Evolutionary conservation across 2,329 filamentous ascomycete genomes (phyloP).

Genomic region (Calonectria hongkongensis): DNA sequence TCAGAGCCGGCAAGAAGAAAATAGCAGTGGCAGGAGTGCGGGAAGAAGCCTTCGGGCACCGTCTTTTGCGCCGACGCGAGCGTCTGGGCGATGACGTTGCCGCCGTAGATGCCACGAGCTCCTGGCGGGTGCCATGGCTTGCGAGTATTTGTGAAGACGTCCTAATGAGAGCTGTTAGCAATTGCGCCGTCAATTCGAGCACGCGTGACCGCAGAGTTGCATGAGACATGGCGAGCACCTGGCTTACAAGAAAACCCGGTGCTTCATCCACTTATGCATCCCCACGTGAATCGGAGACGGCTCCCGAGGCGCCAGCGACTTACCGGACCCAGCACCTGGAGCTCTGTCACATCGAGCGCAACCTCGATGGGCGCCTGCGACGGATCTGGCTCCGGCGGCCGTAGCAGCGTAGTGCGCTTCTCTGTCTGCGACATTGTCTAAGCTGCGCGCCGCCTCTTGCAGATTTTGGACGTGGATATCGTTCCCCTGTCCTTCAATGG

Average conservation of each 20-base stretch:
- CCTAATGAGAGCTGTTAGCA: slow-evolving; percentile 66
- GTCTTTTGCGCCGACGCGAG: slow-evolving; percentile 92
- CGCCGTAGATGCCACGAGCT: slow-evolving; percentile 94
- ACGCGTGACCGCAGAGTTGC: neutral
- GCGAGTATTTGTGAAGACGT: slow-evolving; percentile 96
- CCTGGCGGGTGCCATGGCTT: slow-evolving; percentile 94
- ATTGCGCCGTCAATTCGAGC: neutral
- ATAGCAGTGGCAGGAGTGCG: slow-evolving; percentile 99
- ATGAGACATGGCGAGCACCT: neutral
- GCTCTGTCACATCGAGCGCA: slow-evolving; percentile 88
- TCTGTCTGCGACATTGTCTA: slow-evolving; percentile 49
- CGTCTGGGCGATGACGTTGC: slow-evolving; percentile 93
- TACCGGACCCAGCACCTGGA: slow-evolving; percentile 84
- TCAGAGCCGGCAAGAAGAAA: slow-evolving; percentile 94
- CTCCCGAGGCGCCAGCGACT: slow-evolving; percentile 54
- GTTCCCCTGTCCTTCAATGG: slow-evolving; percentile 8
- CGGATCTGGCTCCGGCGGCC: slow-evolving; percentile 82
- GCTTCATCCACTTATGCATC: neutral
- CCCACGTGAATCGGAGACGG: neutral
- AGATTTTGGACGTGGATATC: neutral
- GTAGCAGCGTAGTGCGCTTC: slow-evolving; percentile 69
- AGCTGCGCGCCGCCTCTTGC: neutral
- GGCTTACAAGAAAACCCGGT: neutral
- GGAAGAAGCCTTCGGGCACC: slow-evolving; percentile 85
- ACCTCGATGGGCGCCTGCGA: slow-evolving; percentile 90